Conservation (phyloP, 2,329 filamentous ascomycete genomes). For the Cryoendolithus antarcticus region DNA sequence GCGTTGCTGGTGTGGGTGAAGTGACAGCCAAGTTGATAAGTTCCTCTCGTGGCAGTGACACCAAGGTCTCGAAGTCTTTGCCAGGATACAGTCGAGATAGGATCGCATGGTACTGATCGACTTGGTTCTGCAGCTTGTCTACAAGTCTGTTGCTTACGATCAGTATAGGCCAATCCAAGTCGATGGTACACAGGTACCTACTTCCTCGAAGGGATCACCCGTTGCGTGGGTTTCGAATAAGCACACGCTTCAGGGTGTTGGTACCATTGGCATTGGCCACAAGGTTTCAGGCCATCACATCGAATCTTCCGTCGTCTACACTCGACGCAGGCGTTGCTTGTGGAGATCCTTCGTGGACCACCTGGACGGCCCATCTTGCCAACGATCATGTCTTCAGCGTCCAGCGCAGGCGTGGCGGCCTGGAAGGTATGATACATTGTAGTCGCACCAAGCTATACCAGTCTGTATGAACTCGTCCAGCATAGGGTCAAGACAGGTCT, state of each 20-base stretch:
- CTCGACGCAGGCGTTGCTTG: constrained; percentile 56
- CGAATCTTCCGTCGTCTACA: constrained; percentile 74
- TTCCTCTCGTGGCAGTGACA: constrained; percentile 30
- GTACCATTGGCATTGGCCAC: constrained; percentile 71
- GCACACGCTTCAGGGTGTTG: constrained; percentile 66
- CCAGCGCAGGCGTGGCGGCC: constrained; percentile 19
- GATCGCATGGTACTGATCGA: constrained; percentile 33
- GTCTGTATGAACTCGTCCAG: neutral
- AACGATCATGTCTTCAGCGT: constrained; percentile 22
- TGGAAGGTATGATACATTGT: constrained; percentile 36
- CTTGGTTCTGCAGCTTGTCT: constrained; percentile 39
- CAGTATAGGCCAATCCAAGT: neutral
- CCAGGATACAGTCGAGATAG: constrained; percentile 31
- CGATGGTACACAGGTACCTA: constrained; percentile 29
- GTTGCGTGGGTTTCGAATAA: constrained; percentile 68
- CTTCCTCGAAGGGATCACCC: constrained; percentile 68
- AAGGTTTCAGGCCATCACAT: constrained; percentile 71
- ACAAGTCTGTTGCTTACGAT: constrained; percentile 40
- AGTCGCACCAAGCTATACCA: constrained; percentile 4
- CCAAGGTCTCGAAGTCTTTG: constrained; percentile 28
- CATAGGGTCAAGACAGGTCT: neutral
- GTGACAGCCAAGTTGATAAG: constrained; percentile 33
- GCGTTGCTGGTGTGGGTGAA: constrained; percentile 26
- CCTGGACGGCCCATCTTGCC: constrained; percentile 25
- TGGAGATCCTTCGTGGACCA: constrained; percentile 33